phyloP scores from a whole-genome alignment of 2,329 filamentous ascomycete genomes.

The Dendryphion nanum region DNA sequence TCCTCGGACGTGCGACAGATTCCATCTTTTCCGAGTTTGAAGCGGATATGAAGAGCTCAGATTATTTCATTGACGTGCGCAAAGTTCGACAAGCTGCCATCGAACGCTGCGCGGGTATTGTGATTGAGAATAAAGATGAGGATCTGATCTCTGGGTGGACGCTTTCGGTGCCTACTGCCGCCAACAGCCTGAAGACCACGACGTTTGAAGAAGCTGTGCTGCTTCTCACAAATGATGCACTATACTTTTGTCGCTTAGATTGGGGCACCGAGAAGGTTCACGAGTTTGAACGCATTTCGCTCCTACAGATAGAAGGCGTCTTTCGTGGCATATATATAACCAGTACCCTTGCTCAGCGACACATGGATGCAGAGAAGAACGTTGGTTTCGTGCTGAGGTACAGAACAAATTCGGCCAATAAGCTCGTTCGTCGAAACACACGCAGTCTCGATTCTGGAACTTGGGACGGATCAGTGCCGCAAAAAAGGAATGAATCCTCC shows the following conservation, averaged over 20 bases:
- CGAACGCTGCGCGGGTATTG: slow-evolving; percentile 81
- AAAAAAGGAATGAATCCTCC: slow-evolving; percentile 23
- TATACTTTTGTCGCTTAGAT: slow-evolving; percentile 90
- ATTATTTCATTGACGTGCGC: slow-evolving; percentile 83
- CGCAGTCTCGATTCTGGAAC: slow-evolving; percentile 63
- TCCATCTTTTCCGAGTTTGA: slow-evolving; percentile 93
- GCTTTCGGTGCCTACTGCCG: slow-evolving; percentile 70
- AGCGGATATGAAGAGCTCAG: slow-evolving; percentile 85
- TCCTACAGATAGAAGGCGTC: slow-evolving; percentile 71
- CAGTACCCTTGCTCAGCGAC: slow-evolving; percentile 73
- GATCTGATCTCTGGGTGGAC: slow-evolving; percentile 90
- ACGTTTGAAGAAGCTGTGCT: slow-evolving; percentile 88
- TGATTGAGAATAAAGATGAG: slow-evolving; percentile 72
- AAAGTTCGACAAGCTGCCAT: slow-evolving; percentile 87
- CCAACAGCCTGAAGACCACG: slow-evolving; percentile 64
- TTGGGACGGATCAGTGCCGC: slow-evolving; percentile 15
- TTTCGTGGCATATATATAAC: slow-evolving; percentile 87
- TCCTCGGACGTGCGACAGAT: slow-evolving; percentile 82
- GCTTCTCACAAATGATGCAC: slow-evolving; percentile 76
- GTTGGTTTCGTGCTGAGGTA: slow-evolving; percentile 82
- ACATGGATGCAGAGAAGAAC: slow-evolving; percentile 76
- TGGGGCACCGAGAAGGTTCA: slow-evolving; percentile 95
- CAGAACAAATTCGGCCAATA: slow-evolving; percentile 65
- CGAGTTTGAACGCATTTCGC: slow-evolving; percentile 81
- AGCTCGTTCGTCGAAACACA: slow-evolving; percentile 80